Base-by-base conservation (phyloP, 805 yeast species). In the Candida ovalis region DNA sequence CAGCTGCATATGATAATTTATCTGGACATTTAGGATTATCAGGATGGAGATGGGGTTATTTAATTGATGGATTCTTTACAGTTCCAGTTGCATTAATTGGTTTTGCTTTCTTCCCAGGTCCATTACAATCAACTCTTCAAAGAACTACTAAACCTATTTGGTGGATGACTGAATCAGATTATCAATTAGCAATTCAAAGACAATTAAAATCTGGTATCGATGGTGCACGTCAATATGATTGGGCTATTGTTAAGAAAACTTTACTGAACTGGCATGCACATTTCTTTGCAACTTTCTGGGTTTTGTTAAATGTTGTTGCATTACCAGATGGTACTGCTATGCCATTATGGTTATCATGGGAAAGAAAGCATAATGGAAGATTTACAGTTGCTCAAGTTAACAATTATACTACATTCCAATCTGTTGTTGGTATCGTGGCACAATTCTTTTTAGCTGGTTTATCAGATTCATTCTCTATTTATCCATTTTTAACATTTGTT, bases 21-120 rank as follows among this genome's bases (percentile, higher is more conserved):
- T 62, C 75, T 53, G 76, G 78, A 46, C 60, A 54, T 19, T 61
- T 63, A n/a, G 82, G 82, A 0, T 60, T 81, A 15, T 71, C 73
- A 3, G 86, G 87, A 7, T 81, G 86, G 86, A 72, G 82, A 61
- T 81, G 86, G 86, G 60, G 81, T n/a, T 82, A 80, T 58, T 77
- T 82, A 40, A 78, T 82, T 51, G 86, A 82, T 62, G 81, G 79
- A 53, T 56, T 78, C 28, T 71, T 81, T 40, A 80, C 86, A 0
- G 57, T 81, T 3, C 85, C 85, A 1, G 75, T 82, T 46, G 76
- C 78, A 3, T 33, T 80, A 3, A 77, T 76, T 50, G 85, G 86
- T 0, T 70, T 78, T 22, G 41, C 80, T 3, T 74, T 74, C 53
- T 81, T 82, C 63, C 86, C 86, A 10, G 85, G 81, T 27, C 63